Conservation (phyloP, 2,329 filamentous ascomycete species). For the Fusarium sp. region DNA sequence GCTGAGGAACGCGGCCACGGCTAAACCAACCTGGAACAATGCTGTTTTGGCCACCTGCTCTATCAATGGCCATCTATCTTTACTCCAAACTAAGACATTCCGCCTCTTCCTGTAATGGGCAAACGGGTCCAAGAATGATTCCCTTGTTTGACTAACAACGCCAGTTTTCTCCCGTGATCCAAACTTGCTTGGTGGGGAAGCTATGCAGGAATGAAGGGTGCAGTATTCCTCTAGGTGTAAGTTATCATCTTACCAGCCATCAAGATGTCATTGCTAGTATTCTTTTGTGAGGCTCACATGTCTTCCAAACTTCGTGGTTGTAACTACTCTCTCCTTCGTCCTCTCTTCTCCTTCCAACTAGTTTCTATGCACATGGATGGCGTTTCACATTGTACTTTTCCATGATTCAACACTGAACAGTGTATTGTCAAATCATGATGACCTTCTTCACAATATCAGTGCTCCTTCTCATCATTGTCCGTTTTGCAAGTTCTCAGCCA, state of each 20-base stretch:
- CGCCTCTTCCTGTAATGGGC: constrained; percentile 52
- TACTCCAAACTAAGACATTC: constrained; percentile 49
- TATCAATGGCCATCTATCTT: constrained; percentile 13
- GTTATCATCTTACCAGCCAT: constrained; percentile 50
- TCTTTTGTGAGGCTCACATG: constrained; percentile 32
- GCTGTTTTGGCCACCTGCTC: constrained; percentile 32
- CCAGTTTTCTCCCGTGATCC: constrained; percentile 33
- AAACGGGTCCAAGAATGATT: constrained; percentile 22
- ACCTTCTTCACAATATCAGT: constrained; percentile 47
- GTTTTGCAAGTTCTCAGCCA: constrained; percentile 57
- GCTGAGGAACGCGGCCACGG: constrained; percentile 47
- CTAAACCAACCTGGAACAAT: constrained; percentile 35
- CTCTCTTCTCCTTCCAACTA: constrained; percentile 27
- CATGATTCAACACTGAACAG: constrained; percentile 40
- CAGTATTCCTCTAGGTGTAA: constrained; percentile 45
- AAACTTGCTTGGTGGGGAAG: constrained; percentile 45
- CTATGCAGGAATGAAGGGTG: constrained; percentile 57
- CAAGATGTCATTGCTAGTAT: constrained; percentile 44
- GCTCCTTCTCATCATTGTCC: constrained; percentile 49
- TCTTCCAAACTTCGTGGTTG: constrained; percentile 29
- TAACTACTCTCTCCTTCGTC: constrained; percentile 28
- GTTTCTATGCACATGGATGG: constrained; percentile 37
- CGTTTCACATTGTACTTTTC: constrained; percentile 32
- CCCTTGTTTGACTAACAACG: constrained; percentile 22
- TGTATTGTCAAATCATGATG: constrained; percentile 49